Evolutionary conservation across 1,284 basidiomycete species (phyloP), one percentile per base, ranked within the genome.

Genomic region (Anthracocystis panici-leucophaei): DNA sequence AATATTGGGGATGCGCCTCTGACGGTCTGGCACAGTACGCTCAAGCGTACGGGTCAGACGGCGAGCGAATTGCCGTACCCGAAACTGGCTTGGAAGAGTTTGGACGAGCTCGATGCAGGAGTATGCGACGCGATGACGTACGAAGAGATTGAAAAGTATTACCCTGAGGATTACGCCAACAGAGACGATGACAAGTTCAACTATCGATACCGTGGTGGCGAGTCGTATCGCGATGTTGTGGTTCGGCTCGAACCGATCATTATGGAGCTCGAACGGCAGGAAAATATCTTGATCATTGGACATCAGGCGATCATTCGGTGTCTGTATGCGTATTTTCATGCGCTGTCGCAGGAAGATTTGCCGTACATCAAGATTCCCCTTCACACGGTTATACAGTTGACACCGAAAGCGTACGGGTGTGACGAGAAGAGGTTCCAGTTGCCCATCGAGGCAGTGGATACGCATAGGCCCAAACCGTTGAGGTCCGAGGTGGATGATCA

Each of bases 41-140:
- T 99, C 40, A 90, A 91, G 72, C 89, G 96, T 23, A 99, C 96
- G 2, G 93, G 93, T 21, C 94, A 98, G 86, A 99, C 97, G 0
- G 95, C 91, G 0, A 89, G 91, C 45, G 83, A 90, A 73, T 88
- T 99, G 14, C 91, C 92, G 0, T 98, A 95, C 84, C 89, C 91
- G 46, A 97, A 99, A 84, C 88, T 99, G 74, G 97, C 95, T 0
- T 99, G 97, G 97, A 99, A 99, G 86, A 94, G 94, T 5, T 88
- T 99, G 38, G 97, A 99, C 83, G 97, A 99, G 86, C 89, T 99
- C 12, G 97, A 99, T 86, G 97, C 97, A 3, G 96, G 97, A 44
- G 97, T 99, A 16, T 99, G 97, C 82, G 97, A 99, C 86, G 95
- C 92, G 14, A 99, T 99, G 97, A 99, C 97, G 1, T 99, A 99